Conservation (phyloP, 129 eudicot species). For the Lactuca saligna region DNA sequence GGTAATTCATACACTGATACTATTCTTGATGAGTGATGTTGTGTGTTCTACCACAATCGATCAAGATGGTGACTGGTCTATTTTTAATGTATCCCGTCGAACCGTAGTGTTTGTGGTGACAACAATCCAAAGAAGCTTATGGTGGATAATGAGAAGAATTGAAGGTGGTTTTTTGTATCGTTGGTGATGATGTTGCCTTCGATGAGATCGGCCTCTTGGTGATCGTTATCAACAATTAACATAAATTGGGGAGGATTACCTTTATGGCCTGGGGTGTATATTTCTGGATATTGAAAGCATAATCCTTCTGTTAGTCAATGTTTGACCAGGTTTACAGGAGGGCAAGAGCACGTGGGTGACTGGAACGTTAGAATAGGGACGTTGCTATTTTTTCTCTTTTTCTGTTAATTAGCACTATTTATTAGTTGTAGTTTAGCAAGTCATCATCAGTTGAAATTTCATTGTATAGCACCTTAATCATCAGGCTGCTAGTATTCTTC, state of each 20-base stretch:
- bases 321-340: no score
- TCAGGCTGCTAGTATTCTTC: no score
- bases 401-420: no score
- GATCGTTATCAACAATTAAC: background rate
- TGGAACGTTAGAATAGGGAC: no score
- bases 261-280: background rate
- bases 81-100: background rate
- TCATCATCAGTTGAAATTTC: no score
- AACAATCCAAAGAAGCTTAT: background rate
- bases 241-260: slow-evolving; percentile 1
- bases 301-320: background rate
- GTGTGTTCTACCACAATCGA: background rate
- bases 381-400: no score
- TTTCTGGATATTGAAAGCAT: background rate
- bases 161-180: background rate
- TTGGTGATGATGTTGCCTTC: no score
- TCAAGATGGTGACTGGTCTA: background rate
- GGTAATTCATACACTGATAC: background rate
- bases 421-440: no score
- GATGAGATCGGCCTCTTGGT: no score
- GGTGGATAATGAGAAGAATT: background rate
- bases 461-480: no score
- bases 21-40: background rate
- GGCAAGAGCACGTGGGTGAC: no score
- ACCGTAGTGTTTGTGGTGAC: background rate